A percentile compares a stretch with the other conserved stretches of the same genome.
These are phyloP conservation scores for Fusarium camptoceras DNA, from an alignment of 2,329 filamentous ascomycete species.

Conservation along the genomic window DNA sequence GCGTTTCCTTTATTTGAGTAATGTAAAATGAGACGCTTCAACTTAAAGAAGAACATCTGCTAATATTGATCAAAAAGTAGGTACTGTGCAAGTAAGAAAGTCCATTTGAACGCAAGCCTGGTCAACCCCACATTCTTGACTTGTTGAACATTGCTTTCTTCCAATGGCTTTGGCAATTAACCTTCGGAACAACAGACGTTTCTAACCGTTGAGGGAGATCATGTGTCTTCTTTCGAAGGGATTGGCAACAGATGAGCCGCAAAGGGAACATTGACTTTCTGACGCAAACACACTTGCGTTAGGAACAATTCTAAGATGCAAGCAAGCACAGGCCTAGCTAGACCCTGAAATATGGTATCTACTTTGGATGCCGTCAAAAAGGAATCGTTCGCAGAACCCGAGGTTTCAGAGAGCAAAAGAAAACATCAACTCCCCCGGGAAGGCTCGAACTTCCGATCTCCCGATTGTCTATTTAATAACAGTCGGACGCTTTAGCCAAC, in stretches of 20 bases:
- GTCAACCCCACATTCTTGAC: not conserved
- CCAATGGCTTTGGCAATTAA: not conserved
- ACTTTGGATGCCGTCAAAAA: not conserved
- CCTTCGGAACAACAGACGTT: not conserved
- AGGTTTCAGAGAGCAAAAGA: not conserved
- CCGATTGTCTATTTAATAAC: slow-evolving; percentile 41
- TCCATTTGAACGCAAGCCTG: not conserved
- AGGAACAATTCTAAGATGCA: not conserved
- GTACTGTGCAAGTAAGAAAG: not conserved
- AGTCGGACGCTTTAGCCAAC: slow-evolving; percentile 33
- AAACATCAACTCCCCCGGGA: slow-evolving; percentile 40
- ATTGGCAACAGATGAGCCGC: not conserved
- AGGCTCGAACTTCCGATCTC: slow-evolving; percentile 49
- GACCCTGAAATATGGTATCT: not conserved
- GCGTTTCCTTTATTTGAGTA: not conserved
- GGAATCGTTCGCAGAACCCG: too few species aligned
- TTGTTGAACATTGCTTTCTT: not conserved
- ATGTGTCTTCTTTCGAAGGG: not conserved
- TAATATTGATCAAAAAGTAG: not conserved
- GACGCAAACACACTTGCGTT: not conserved
- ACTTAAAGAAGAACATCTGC: not conserved
- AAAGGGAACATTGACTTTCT: not conserved
- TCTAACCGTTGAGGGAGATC: not conserved
- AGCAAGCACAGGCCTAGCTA: not conserved
- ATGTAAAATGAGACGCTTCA: not conserved